A percentile compares a stretch with the other conserved stretches of the same genome.
Conservation (phyloP, 768 basidiomycete species). For the Tylopilus plumbeoviolaceoides region DNA sequence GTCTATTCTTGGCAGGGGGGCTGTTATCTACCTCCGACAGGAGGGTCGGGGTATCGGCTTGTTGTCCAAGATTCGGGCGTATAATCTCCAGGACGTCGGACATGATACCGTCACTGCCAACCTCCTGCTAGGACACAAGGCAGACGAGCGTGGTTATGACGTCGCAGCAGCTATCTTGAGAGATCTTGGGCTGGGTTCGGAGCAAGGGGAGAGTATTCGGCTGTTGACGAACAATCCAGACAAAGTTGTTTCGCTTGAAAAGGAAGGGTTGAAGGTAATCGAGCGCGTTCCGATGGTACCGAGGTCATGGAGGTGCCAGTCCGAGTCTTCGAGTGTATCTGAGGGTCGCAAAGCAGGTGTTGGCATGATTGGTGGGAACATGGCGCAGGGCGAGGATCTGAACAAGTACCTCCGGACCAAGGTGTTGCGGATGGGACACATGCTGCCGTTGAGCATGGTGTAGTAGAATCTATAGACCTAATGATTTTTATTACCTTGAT, state of each 20-base stretch:
- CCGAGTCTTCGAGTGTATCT: conserved; percentile 9
- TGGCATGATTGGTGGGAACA: conserved; percentile 76
- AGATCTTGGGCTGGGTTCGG: conserved; percentile 74
- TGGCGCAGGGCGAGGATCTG: conserved; percentile 77
- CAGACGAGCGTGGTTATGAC: conserved; percentile 92
- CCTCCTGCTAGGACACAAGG: conserved; percentile 88
- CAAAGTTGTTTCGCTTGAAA: conserved; percentile 84
- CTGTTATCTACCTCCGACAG: conserved; percentile 92
- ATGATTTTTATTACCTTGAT: conserved; percentile 1
- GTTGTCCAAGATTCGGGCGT: conserved; percentile 92
- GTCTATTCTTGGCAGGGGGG: conserved; percentile 79
- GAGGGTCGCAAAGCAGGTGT: conserved; percentile 52
- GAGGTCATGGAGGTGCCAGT: conserved; percentile 62
- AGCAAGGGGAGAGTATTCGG: conserved; percentile 55
- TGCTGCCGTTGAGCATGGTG: conserved; percentile 52
- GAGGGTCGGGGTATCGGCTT: conserved; percentile 97
- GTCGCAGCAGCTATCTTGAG: conserved; percentile 86
- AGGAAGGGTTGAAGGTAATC: conserved; percentile 71
- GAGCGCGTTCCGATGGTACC: conserved; percentile 96
- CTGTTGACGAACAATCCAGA: conserved; percentile 98
- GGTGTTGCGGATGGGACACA: conserved; percentile 95
- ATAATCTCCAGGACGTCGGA: conserved; percentile 96
- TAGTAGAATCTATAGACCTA: background rate
- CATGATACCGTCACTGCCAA: conserved; percentile 99
- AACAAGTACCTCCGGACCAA: conserved; percentile 96